Base-by-base conservation (phyloP, 106 monocot species). In the Vanilla planifolia region DNA sequence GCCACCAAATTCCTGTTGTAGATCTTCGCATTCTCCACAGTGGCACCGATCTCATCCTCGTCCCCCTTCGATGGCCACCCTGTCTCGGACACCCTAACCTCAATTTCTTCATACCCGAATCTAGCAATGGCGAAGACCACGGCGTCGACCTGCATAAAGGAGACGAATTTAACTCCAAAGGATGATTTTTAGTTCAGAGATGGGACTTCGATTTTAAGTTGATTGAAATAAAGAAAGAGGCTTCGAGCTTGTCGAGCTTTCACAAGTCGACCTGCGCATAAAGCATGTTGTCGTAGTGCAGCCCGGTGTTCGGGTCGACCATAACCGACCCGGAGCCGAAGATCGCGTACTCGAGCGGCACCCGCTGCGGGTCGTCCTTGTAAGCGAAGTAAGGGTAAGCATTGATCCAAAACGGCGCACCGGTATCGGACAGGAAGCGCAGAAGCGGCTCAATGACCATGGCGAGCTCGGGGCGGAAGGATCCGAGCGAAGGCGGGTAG, bases 1-100 rank as follows among this genome's bases (percentile, higher is more conserved):
- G 60, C 15, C 37, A 96, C 28, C 69, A 96, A 29, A 67, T 96
- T 90, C 73, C 76, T 50, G 41, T 86, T 96, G 56, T 96, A 96
- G 11, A 51, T 51, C 56, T 59, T 71, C 1, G 95, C 95, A 34
- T 96, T 96, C 71, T 81, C 86, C 42, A 79, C 36, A 6, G 75
- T 84, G 6, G 95, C 95, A 5, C 95, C 95, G 4, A 70, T 45
- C 79, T 96, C 95, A 43, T 87, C 52, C 0, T 67, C 9, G 59
- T 96, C 95, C 2, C 95, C 95, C 55, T 81, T 90, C 2, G 95
- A 96, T 9, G 95, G 95, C 95, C 95, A 96, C 23, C 95, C 95
- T 0, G 95, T 96, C 74, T 96, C 95, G 20, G 95, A 86, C 50
- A 96, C 95, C 59, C 73, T 69, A 19, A 96, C 95, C 61, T 86